Base-by-base conservation (phyloP, 1,284 basidiomycete genomes). In the Rhodofomes roseus region DNA sequence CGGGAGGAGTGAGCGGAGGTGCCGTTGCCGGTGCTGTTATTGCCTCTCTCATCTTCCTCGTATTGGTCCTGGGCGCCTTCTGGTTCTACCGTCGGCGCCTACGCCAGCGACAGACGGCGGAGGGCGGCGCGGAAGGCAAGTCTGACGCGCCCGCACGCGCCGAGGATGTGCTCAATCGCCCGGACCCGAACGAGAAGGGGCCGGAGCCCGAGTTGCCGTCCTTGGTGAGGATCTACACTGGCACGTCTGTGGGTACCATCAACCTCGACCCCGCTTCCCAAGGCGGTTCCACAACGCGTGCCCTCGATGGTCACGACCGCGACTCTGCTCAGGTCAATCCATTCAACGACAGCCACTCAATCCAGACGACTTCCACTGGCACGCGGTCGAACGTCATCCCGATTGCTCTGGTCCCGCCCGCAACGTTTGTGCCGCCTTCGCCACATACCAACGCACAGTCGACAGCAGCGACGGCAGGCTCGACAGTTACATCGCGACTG, bases 371-470 rank as follows among this genome's bases (percentile, higher is more conserved):
- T 1, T 83, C 82, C 18, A 85, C 86, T 22, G 81, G 83, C 56
- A 87, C 89, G 12, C 86, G 89, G 69, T 90, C 90, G 16, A 92
- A 93, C 67, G 90, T 91, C 64, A 93, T 93, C 58, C 90, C 90
- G 60, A 93, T 92, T 63, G 89, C 89, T 4, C 79, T 92, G 55
- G 87, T 92, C 39, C 76, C 87, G n/a, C 82, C 87, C 22, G 81
- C 82, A 20, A 79, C 81, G 9, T 71, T 73, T 20, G 59, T 58
- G 2, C 48, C 39, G 41, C 66, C 72, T 27, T 66, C 71, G 55
- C 60, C 66, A 43, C 73, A 56, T 65, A 68, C 62, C 72, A 66
- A 41, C 41, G 64, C 73, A 40, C 66, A 70, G 6, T 78, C 79
- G 14, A 73, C 75, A 39, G 65, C 62, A 54, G 61, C 66, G 62